A percentile compares a stretch with the other conserved stretches of the same genome.
phyloP scores from a whole-genome alignment of 78 protist genomes.

The Dictyostelium brefeldianum region DNA sequence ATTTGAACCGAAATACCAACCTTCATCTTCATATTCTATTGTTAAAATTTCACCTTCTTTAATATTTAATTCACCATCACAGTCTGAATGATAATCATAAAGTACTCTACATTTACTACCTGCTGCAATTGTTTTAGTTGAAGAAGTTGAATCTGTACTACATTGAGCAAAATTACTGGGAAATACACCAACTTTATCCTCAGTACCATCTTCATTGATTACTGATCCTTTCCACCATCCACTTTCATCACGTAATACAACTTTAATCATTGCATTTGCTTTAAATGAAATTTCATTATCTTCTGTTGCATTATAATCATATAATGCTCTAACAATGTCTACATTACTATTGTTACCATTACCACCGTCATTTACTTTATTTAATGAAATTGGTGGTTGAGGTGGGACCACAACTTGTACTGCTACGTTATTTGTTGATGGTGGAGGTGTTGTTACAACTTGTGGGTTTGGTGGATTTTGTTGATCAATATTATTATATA shows the following conservation, averaged over 20 bases:
- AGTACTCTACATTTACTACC: constrained; percentile 76
- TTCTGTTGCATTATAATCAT: constrained; percentile 79
- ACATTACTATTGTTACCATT: background rate
- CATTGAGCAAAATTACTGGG: constrained; percentile 59
- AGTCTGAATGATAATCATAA: constrained; percentile 69
- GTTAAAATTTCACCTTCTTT: constrained; percentile 77
- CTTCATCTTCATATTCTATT: constrained; percentile 82
- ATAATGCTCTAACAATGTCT: constrained; percentile 71
- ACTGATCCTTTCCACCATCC: constrained; percentile 88
- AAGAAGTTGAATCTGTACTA: background rate
- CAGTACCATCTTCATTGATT: constrained; percentile 1
- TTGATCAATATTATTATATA: constrained; percentile 53
- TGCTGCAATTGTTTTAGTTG: constrained; percentile 23
- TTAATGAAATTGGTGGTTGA: constrained; percentile 22
- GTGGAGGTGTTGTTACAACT: constrained; percentile 22
- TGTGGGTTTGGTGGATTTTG: constrained; percentile 14
- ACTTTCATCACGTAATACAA: constrained; percentile 72
- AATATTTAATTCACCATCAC: constrained; percentile 74
- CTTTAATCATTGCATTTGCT: constrained; percentile 58
- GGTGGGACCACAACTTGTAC: too few species aligned
- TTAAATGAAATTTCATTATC: constrained; percentile 78
- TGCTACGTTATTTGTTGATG: background rate
- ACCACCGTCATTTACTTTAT: background rate
- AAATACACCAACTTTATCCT: constrained; percentile 70
- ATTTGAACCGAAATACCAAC: constrained; percentile 82